Base-by-base conservation (phyloP, 352 stramenopile genomes). In the Nothophytophthora sp. region DNA sequence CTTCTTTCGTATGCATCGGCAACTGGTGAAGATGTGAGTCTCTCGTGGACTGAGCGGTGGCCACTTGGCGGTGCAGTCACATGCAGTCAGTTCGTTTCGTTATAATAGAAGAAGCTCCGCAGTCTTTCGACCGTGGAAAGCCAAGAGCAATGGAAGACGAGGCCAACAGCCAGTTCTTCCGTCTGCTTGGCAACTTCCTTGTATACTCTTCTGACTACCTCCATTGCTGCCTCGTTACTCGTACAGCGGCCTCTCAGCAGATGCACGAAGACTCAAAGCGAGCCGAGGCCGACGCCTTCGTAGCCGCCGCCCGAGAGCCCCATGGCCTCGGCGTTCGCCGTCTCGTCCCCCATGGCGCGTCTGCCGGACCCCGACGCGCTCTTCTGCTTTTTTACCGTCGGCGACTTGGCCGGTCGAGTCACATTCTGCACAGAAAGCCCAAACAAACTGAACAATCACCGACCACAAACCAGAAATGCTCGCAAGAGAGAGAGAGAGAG, bases 211-310 rank as follows among this genome's bases (percentile, higher is more conserved):
- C n/a, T n/a, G n/a, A n/a, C 16, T 19, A 29, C 13, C 18, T 28
- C 15, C 30, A 27, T 16, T 13, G 39, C 29, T 50, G 34, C 24
- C 25, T 41, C 32, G 56, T 66, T 66, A 61, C 50, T 63, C 57
- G 43, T 59, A 59, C 42, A 60, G 5, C 9, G 7, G 15, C 5
- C n/a, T 50, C 28, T 30, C n/a, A n/a, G n/a, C n/a, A 12, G 23
- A 18, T 19, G 38, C 32, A 41, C 15, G 22, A 5, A 23, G 11
- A 23, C 12, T 63, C 72, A 94, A 10, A 94, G 73, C 47, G 74
- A 67, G 36, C 65, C 68, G 19, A 90, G 38, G 16, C 84, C 84
- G 29, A 94, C 51, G 32, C 79, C 84, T 50, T 94, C 81, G 39
- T 72, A 87, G 23, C 68, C 70, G 12, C 43, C 43, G 42, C 55